phyloP scores from a whole-genome alignment of 1,139 yeast genomes.

The Saccharomycopsis hybrid region DNA sequence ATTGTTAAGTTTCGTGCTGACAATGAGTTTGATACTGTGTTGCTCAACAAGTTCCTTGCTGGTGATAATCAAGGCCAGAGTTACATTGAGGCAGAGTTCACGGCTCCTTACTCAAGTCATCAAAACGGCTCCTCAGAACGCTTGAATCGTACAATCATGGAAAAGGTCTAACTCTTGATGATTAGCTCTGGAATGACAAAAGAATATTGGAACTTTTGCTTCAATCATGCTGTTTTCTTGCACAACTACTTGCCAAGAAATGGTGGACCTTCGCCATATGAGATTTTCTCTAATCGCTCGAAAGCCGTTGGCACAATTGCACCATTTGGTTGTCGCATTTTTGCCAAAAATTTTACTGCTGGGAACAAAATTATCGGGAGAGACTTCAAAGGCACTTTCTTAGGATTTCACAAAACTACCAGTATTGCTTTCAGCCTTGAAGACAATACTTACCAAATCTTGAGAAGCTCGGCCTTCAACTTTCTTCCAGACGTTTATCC shows the following conservation, averaged over 20 bases:
- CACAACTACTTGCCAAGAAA: conserved; percentile 3
- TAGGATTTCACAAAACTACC: not conserved
- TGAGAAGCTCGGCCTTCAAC: not conserved
- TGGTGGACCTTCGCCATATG: not conserved
- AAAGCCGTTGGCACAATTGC: not conserved
- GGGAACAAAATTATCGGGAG: not conserved
- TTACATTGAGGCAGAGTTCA: conserved; percentile 1
- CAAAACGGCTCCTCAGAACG: not conserved
- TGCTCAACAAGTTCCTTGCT: not conserved
- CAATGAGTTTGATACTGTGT: not conserved
- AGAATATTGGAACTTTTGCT: too few species aligned
- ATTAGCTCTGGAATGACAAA: not conserved
- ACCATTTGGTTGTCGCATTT: not conserved
- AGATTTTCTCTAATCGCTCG: not conserved
- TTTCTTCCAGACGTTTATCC: not conserved
- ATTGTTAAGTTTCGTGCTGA: not conserved
- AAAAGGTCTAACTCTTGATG: not conserved
- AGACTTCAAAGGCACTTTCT: not conserved
- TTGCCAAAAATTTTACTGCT: not conserved
- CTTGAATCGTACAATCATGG: not conserved
- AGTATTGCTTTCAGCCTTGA: not conserved
- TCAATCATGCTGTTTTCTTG: not conserved
- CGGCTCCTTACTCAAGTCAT: not conserved
- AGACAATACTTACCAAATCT: not conserved
- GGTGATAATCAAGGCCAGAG: not conserved